Base-by-base conservation (phyloP, 2,329 filamentous ascomycete species). In the Ophiostoma perfectum region DNA sequence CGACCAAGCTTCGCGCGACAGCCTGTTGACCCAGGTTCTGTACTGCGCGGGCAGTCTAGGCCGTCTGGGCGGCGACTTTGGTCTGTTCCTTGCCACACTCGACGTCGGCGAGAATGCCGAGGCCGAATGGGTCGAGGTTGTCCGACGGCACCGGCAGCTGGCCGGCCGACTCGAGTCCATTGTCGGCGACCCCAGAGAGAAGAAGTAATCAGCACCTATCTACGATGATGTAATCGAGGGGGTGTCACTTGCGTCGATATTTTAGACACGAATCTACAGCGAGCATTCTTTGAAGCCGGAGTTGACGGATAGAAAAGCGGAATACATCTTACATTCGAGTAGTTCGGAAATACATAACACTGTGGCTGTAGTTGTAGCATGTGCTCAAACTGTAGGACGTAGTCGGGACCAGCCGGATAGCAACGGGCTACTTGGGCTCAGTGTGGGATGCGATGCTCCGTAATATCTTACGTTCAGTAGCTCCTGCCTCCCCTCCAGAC, bases 11-110 rank as follows among this genome's bases (percentile, higher is more conserved):
- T 89, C 91, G 0, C 83, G 93, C 44, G 94, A 98, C 76, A 96
- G 92, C 75, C 83, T 98, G 67, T 80, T 97, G 49, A 98, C 93
- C 0, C 94, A 98, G 76, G 91, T 97, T 0, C 80, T 98, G 8
- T 98, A 97, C 78, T 96, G 93, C 74, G 93, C 94, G 0, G 91
- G 92, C 63, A 97, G 93, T 78, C 80, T 99, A 65, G 94, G 94
- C 0, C 85, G 95, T 64, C 80, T 98, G 0, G 95, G 95, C 2
- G 93, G 92, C 1, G 95, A 99, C 77, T 99, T 99, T 78, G 90
- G 93, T 68, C 86, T 97, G 81, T 86, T 97, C 72, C 83, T 98
- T 69, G 92, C 93, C 45, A 85, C 84, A 67, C 80, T 86, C 60
- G 82, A 76, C 70, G 75, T 73, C 73, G 81, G 74, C 16, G 76